Evolutionary conservation across 345 rosid genomes (phyloP).

Genomic region (Crucihimalaya himalaica): DNA sequence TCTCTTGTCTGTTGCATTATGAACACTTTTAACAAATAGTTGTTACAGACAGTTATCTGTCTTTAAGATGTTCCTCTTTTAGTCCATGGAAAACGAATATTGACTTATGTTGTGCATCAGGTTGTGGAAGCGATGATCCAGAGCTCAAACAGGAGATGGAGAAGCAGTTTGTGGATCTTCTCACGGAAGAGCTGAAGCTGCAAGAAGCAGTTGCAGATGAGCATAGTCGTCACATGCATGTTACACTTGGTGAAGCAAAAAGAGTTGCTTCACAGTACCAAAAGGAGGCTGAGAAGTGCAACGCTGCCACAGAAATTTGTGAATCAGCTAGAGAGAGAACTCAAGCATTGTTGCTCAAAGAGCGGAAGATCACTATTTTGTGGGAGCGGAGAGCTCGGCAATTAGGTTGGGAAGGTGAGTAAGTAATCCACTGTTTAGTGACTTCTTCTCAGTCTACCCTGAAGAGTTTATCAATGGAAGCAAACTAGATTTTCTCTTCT

Average conservation of each 20-base stretch:
- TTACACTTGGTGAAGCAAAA: conserved; percentile 73
- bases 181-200: conserved; percentile 83
- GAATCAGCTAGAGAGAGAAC: conserved; percentile 84
- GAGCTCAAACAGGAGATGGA: conserved; percentile 87
- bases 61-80: not conserved
- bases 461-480: conserved; percentile 28
- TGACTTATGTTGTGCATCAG: conserved; percentile 41
- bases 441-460: conserved; percentile 25
- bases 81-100: not conserved
- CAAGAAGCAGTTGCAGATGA: conserved; percentile 84
- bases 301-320: conserved; percentile 78
- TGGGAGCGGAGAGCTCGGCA: conserved; percentile 92
- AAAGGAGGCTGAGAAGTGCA: conserved; percentile 91
- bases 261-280: conserved; percentile 89
- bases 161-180: conserved; percentile 94
- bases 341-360: conserved; percentile 66
- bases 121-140: conserved; percentile 77
- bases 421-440: conserved; percentile 31
- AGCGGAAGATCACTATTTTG: conserved; percentile 72
- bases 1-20: not conserved
- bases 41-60: not conserved
- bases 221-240: conserved; percentile 70
- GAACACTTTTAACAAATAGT: not conserved
- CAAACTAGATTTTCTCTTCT: conserved; percentile 33
- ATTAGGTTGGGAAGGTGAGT: conserved; percentile 92